Base-by-base conservation (phyloP, 2,329 filamentous ascomycete species). In the Cladosporium sp. region DNA sequence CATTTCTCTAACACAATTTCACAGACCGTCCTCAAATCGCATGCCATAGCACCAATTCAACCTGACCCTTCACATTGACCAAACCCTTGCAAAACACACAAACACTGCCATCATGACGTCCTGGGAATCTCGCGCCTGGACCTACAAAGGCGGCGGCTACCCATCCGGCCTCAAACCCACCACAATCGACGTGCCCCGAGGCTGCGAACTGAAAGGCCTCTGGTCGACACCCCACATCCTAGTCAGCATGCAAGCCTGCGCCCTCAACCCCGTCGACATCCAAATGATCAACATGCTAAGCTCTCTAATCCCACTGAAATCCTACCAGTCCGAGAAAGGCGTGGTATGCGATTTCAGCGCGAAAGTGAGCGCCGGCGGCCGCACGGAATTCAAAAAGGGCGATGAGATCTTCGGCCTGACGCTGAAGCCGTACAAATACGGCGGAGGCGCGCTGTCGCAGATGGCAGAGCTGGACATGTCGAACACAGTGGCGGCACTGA, bases 201-300 rank as follows among this genome's bases (percentile, higher is more conserved):
- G 65, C 5, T 57, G 59, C 12, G 57, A 62, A 8, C 53, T 63
- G 49, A 60, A 65, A 50, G 57, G 59, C 52, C 20, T 62, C 50
- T 49, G 53, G 51, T 39, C 65, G 45, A 57, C 62, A 44, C 49
- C 63, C 4, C 68, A 69, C 50, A 63, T 72, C 53, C 65, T 70
- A 22, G 61, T 72, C 39, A 62, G 64, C 36, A 66, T 72, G 45
- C 61, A 69, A 40, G 65, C 69, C 6, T 68, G 64, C 58, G 70
- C 69, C 19, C 63, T 72, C 13, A 72, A 72, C 55, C 70, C 70
- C 15, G 70, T 72, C 40, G 70, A 72, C 58, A 68, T 72, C 25
- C 70, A 72, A 58, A 68, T 68, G 51, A 70, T 71, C 67, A 72
- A 72, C 59, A 56, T 70, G 50, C 66, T 65, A 2, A 51, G 61